Evolutionary conservation across 2,329 filamentous ascomycete genomes (phyloP).

Genomic region (Myriosclerotinia curreyana): DNA sequence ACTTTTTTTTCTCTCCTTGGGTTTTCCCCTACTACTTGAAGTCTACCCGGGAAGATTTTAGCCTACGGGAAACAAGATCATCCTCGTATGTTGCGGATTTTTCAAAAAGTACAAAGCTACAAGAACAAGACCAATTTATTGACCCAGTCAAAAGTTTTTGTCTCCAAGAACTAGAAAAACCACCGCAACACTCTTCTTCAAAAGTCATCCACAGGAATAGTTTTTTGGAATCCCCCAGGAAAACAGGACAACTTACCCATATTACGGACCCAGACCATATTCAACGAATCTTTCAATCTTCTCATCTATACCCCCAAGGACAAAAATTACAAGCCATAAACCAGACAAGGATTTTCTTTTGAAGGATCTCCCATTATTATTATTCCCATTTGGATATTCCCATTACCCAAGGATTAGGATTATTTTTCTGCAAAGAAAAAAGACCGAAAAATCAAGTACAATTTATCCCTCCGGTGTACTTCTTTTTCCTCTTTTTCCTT

Average conservation of each 20-base stretch:
- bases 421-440: not conserved
- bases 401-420: slow-evolving; percentile 13
- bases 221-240: slow-evolving; percentile 5
- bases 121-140: slow-evolving; percentile 11
- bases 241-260: not conserved
- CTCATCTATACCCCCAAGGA: not conserved
- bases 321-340: slow-evolving; percentile 6
- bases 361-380: slow-evolving; percentile 1
- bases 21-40: slow-evolving; percentile 2
- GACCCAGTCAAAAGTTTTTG: slow-evolving; percentile 15
- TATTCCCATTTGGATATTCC: slow-evolving; percentile 1
- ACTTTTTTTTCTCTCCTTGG: slow-evolving; percentile 2
- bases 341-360: slow-evolving; percentile 16
- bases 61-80: slow-evolving; percentile 11
- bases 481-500: not conserved
- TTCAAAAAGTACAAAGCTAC: slow-evolving; percentile 18
- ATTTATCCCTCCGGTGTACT: not conserved
- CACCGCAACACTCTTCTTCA: not conserved
- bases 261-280: slow-evolving; percentile 2
- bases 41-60: slow-evolving; percentile 7
- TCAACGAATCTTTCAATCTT: not conserved
- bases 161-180: slow-evolving; percentile 7
- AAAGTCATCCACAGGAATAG: slow-evolving; percentile 7
- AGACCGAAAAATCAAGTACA: not conserved
- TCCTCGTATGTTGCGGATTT: slow-evolving; percentile 14